Conservation (phyloP, 495 filamentous ascomycete species). For the Daldinia loculata region DNA sequence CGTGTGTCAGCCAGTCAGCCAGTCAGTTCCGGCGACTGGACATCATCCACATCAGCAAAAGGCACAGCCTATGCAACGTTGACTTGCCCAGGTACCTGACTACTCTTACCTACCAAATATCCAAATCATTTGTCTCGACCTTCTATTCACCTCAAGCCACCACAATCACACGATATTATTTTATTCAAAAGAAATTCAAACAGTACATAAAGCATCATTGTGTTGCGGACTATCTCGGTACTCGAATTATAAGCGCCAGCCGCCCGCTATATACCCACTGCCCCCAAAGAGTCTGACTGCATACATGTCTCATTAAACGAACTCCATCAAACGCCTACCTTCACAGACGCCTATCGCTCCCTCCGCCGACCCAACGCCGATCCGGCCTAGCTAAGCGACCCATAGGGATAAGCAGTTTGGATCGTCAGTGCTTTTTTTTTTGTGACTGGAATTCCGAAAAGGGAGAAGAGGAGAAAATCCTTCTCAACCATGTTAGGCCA, state of each 20-base stretch:
- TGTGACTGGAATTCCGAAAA: conserved; percentile 19
- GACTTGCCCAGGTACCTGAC: conserved; percentile 41
- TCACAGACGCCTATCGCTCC: conserved; percentile 30
- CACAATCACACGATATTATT: conserved; percentile 33
- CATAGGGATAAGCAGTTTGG: conserved; percentile 37
- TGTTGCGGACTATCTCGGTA: conserved; percentile 7
- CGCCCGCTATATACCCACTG: conserved; percentile 17
- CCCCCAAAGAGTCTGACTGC: conserved; percentile 23
- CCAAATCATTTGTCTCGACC: conserved; percentile 22
- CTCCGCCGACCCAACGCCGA: conserved; percentile 37
- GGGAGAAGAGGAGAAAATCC: conserved; percentile 22
- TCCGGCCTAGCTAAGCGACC: conserved; percentile 35
- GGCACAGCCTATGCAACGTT: conserved; percentile 44
- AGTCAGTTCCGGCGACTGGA: conserved; percentile 41
- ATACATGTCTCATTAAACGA: conserved; percentile 39
- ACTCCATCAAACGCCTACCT: conserved; percentile 36
- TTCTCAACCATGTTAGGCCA: conserved; percentile 41
- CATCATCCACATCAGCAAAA: conserved; percentile 42
- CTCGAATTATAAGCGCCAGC: conserved; percentile 4
- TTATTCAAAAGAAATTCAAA: conserved; percentile 19
- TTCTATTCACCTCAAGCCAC: conserved; percentile 26
- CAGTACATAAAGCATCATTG: conserved; percentile 15
- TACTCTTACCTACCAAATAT: conserved; percentile 30
- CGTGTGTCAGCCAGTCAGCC: conserved; percentile 38
- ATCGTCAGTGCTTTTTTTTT: conserved; percentile 33